These are phyloP conservation scores for Fusarium sororula DNA, from an alignment of 2,329 filamentous ascomycete species.

Conservation along the genomic window DNA sequence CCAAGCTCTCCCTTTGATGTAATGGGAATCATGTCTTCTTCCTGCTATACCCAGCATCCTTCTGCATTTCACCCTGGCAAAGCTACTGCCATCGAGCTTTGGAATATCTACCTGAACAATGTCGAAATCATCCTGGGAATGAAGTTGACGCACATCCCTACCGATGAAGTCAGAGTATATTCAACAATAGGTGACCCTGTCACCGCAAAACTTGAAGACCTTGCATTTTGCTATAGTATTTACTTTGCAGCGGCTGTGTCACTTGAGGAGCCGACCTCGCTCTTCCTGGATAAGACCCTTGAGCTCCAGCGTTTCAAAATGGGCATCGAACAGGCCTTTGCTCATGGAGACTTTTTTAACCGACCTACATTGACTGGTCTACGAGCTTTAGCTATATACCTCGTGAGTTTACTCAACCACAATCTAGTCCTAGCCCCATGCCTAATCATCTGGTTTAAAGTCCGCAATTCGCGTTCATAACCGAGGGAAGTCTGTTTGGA, in stretches of 20 bases:
- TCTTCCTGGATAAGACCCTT: not conserved
- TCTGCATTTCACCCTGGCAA: not conserved
- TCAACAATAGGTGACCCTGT: not conserved
- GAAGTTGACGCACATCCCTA: not conserved
- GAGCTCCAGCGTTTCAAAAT: not conserved
- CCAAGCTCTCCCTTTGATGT: not conserved
- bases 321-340: not conserved
- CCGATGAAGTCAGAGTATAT: not conserved
- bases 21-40: not conserved
- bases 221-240: not conserved
- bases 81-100: not conserved
- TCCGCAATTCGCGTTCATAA: not conserved
- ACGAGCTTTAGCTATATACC: not conserved
- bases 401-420: not conserved
- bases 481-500: not conserved
- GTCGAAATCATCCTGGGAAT: not conserved
- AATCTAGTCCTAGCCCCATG: fast-evolving
- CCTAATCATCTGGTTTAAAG: not conserved
- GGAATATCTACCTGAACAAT: not conserved
- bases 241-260: not conserved
- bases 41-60: not conserved
- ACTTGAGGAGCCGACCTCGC: not conserved
- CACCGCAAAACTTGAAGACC: not conserved
- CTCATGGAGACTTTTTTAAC: not conserved
- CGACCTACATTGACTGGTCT: not conserved